These are phyloP conservation scores for Candolleomyces efflorescens DNA, from an alignment of 768 basidiomycete species.

Conservation along the genomic window DNA sequence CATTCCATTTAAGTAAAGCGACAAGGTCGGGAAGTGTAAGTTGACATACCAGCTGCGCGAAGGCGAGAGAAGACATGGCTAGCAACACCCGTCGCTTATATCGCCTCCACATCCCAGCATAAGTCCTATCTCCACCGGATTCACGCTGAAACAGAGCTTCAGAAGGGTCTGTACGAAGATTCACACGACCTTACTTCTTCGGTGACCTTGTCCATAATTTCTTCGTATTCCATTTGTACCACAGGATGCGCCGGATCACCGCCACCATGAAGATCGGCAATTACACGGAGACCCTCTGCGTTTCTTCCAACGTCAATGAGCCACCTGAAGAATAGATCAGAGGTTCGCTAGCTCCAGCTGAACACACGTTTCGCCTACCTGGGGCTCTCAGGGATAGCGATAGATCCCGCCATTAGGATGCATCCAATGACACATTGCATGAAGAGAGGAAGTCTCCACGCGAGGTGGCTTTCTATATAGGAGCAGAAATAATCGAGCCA, in stretches of 20 bases:
- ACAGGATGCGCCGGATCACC: slow-evolving; percentile 62
- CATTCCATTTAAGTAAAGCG: no score
- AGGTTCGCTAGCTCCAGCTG: slow-evolving; percentile 23
- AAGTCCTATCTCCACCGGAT: slow-evolving; percentile 70
- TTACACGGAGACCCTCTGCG: slow-evolving; percentile 76
- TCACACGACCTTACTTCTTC: slow-evolving; percentile 48
- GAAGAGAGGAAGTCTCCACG: slow-evolving; percentile 91
- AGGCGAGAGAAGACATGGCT: slow-evolving; percentile 94
- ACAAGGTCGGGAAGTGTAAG: no score
- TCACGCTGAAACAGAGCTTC: slow-evolving; percentile 47
- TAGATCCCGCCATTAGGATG: slow-evolving; percentile 73
- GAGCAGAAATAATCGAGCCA: slow-evolving; percentile 96
- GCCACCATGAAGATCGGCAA: slow-evolving; percentile 87
- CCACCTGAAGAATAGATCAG: slow-evolving; percentile 48
- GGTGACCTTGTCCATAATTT: slow-evolving; percentile 80
- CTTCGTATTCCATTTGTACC: slow-evolving; percentile 80
- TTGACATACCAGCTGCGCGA: slow-evolving; percentile 81
- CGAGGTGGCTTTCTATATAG: slow-evolving; percentile 75
- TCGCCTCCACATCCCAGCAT: slow-evolving; percentile 78
- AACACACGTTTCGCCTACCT: slow-evolving; percentile 38
- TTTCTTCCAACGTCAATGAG: slow-evolving; percentile 86
- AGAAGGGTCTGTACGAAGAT: neutral
- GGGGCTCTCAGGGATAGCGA: slow-evolving; percentile 89
- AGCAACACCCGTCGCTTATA: slow-evolving; percentile 87
- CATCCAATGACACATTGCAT: slow-evolving; percentile 85